Percentiles rank a stretch among this genome's conserved stretches.
These are phyloP conservation scores for Marasmius fiardii DNA, from an alignment of 1,284 basidiomycete genomes.

Conservation along the genomic window DNA sequence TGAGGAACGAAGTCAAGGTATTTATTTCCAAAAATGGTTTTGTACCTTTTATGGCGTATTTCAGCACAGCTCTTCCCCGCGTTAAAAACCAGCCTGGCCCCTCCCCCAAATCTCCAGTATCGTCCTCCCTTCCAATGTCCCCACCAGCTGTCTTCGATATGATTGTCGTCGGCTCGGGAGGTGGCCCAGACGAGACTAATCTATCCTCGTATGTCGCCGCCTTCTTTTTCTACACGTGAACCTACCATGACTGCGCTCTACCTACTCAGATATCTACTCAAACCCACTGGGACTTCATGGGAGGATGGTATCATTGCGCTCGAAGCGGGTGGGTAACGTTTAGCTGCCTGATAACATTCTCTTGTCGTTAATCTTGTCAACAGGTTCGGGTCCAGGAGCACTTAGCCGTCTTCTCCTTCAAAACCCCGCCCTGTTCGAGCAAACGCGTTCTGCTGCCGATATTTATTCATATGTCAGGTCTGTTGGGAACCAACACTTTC, in stretches of 20 bases:
- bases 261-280: slow-evolving; percentile 63
- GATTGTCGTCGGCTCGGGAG: slow-evolving; percentile 72
- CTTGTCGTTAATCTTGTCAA: slow-evolving; percentile 2
- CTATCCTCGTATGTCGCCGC: slow-evolving; percentile 57
- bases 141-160: slow-evolving; percentile 51
- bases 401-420: slow-evolving; percentile 49
- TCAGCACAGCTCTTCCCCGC: not conserved
- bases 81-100: not conserved
- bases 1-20: not conserved
- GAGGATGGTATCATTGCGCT: slow-evolving; percentile 66
- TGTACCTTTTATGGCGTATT: not conserved
- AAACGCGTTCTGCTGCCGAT: slow-evolving; percentile 34
- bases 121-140: slow-evolving; percentile 7
- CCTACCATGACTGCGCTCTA: slow-evolving; percentile 8
- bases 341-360: not conserved
- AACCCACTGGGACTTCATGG: slow-evolving; percentile 55
- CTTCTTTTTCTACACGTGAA: slow-evolving; percentile 11
- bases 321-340: slow-evolving; percentile 60
- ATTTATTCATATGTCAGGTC: slow-evolving; percentile 61
- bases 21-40: not conserved
- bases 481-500: slow-evolving; percentile 15
- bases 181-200: slow-evolving; percentile 74
- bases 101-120: not conserved
- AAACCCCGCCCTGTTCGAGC: slow-evolving; percentile 50
- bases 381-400: slow-evolving; percentile 72